phyloP scores from a whole-genome alignment of 1,139 yeast species.

The Diutina rugosa region DNA sequence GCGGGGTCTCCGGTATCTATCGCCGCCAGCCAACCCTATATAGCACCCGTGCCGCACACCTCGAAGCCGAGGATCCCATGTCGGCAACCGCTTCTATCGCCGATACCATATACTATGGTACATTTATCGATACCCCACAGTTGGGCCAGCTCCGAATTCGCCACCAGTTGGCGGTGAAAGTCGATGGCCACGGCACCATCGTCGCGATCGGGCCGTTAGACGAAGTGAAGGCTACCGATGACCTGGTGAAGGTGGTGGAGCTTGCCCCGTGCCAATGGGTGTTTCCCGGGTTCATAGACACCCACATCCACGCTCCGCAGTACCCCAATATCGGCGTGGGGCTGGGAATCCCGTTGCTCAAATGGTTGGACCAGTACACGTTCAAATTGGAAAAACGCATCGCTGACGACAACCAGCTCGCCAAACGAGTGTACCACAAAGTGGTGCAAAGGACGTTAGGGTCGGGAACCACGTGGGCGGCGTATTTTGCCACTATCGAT shows the following conservation, averaged over 20 bases:
- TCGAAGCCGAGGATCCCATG: neutral
- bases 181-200: neutral
- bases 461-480: constrained; percentile 85
- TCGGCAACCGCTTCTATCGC: neutral
- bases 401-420: constrained; percentile 19
- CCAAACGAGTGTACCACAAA: constrained; percentile 46
- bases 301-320: constrained; percentile 95
- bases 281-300: constrained; percentile 89
- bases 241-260: neutral
- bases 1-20: neutral
- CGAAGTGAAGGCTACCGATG: neutral
- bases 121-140: constrained; percentile 8
- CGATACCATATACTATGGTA: constrained; percentile 7
- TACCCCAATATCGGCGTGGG: constrained; percentile 91
- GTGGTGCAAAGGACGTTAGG: constrained; percentile 55
- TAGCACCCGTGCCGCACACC: neutral
- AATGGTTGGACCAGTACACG: constrained; percentile 81
- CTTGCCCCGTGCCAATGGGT: constrained; percentile 26
- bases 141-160: constrained; percentile 35
- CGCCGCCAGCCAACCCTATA: neutral
- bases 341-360: constrained; percentile 71
- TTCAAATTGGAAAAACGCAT: constrained; percentile 67
- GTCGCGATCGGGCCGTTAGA: neutral
- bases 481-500: constrained; percentile 85
- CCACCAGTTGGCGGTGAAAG: constrained; percentile 16